Percentiles rank a stretch among this genome's conserved stretches.
Conservation (phyloP, 257 asterid species). For the Gardenia jasminoides region DNA sequence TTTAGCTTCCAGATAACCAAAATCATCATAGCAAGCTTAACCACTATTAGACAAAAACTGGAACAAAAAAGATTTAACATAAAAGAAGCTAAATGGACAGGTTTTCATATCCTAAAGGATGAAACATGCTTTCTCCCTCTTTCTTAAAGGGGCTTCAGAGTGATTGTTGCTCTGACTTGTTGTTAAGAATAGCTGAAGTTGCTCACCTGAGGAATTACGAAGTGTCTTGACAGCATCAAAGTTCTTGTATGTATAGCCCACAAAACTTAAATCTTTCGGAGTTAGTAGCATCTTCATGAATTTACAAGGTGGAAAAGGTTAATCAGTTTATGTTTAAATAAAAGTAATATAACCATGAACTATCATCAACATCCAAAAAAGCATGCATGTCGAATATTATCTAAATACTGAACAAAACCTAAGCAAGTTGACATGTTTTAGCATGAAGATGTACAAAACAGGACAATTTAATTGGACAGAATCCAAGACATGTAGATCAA, state of each 20-base stretch:
- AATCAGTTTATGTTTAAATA: not conserved
- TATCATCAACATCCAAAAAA: not conserved
- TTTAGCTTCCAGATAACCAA: not conserved
- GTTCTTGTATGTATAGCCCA: constrained; percentile 93
- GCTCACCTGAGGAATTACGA: constrained; percentile 63
- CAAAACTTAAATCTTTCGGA: constrained; percentile 81
- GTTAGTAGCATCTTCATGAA: constrained; percentile 51
- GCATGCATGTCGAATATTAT: not conserved
- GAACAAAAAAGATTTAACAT: not conserved
- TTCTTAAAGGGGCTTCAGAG: not conserved
- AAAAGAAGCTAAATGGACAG: not conserved
- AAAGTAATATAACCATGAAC: not conserved
- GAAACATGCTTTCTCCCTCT: not conserved
- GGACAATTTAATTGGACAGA: not conserved
- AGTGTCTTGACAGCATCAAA: constrained; percentile 89
- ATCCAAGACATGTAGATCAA: not conserved
- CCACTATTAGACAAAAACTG: not conserved
- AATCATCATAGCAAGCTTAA: not conserved
- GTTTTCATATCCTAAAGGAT: not conserved
- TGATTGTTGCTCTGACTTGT: no score
- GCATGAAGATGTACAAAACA: not conserved
- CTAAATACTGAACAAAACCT: not conserved
- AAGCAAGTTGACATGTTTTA: not conserved
- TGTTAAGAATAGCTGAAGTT: constrained; percentile 9
- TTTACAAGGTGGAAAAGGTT: constrained; percentile 22